These are phyloP conservation scores for Lumnitzera racemosa DNA, from an alignment of 345 rosid species.

Conservation along the genomic window DNA sequence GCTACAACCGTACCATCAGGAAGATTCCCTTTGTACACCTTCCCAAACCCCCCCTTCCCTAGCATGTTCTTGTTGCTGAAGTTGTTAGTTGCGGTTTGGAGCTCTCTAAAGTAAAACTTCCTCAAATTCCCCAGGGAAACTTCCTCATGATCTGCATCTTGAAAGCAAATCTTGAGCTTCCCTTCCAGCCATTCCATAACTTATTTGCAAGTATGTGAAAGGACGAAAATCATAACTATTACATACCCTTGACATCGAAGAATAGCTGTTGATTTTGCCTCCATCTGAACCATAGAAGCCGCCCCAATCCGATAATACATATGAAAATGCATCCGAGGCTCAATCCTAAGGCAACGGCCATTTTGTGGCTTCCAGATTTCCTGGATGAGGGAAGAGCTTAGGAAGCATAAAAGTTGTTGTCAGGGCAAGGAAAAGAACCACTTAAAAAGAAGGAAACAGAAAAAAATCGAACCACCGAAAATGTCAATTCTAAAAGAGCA, in stretches of 20 bases:
- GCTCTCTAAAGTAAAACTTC: constrained; percentile 67
- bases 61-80: constrained; percentile 69
- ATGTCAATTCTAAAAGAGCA: no score
- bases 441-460: constrained; percentile 4
- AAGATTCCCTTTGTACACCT: constrained; percentile 76
- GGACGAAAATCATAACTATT: not conserved
- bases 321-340: constrained; percentile 48
- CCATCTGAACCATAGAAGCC: constrained; percentile 72
- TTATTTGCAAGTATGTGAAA: not conserved
- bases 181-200: no score
- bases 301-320: constrained; percentile 49
- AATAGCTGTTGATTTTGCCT: constrained; percentile 47
- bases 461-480: not conserved
- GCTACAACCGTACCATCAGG: constrained; percentile 71
- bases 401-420: constrained; percentile 1
- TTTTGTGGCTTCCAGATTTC: constrained; percentile 43
- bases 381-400: constrained; percentile 28
- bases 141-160: constrained; percentile 52
- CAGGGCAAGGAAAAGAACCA: no score
- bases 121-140: constrained; percentile 75
- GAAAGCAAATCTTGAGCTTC: not conserved
- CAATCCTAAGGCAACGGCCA: constrained; percentile 59
- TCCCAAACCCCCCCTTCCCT: constrained; percentile 86
- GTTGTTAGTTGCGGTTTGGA: constrained; percentile 66
- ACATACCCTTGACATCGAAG: constrained; percentile 74